Base-by-base conservation (phyloP, 805 yeast species). In the Candida koratica region DNA sequence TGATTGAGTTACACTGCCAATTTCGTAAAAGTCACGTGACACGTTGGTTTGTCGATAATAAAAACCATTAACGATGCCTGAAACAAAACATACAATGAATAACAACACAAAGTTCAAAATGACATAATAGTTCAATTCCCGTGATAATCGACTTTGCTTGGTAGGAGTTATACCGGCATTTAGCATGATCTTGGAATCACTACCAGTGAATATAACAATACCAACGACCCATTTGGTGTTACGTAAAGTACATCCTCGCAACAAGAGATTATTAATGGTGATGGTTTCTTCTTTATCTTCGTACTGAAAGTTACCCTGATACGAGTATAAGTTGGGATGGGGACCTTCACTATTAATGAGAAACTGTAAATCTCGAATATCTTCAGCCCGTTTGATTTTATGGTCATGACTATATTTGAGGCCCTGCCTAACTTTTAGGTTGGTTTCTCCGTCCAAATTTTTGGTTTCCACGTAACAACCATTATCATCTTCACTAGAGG, bases 221-320 rank as follows among this genome's bases (percentile, higher is more conserved):
- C 93, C 93, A 53, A 84, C 70, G 16, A 75, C 87, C 93, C 93
- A 84, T 56, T 80, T 81, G 1, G 93, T 84, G 52, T 84, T 84
- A 61, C 93, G 72, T 37, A 84, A 61, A n/a, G 75, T 68, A 49
- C 86, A 82, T 17, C 94, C 94, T 62, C 94, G 74, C 26, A 84
- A 58, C 27, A 84, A 58, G 54, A 83, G 50, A 52, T 84, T 83
- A 53, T 81, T 80, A 49, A 81, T 77, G 2, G 79, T 78, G 11
- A 81, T 72, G 13, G 34, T n/a, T 55, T 77, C 71, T n/a, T 23
- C 23, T 8, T 31, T 25, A 17, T 37, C 45, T 4, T 37, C 42
- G 40, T 62, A 63, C 13, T 37, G 43, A 18, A 81, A 50, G 47
- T 79, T 81, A 45, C 93, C 94, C 54, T 82, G 84, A 50, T 83